Conservation (phyloP, 495 filamentous ascomycete species). For the Hypoxylon fuscum region DNA sequence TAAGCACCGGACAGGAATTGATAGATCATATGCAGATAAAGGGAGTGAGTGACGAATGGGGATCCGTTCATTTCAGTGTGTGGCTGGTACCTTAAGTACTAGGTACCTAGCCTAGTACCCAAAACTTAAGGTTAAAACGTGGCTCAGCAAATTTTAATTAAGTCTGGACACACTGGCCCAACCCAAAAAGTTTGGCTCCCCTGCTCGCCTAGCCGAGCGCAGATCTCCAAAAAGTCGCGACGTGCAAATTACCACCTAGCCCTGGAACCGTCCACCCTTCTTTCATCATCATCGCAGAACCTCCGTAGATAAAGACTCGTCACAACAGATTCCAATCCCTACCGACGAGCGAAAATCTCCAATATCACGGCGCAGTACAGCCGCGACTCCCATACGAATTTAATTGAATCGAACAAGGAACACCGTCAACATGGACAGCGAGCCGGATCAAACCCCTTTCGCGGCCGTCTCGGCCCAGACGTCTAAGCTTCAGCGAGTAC, state of each 20-base stretch:
- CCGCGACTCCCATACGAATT: slow-evolving; percentile 38
- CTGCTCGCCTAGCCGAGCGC: slow-evolving; percentile 25
- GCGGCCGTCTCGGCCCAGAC: slow-evolving; percentile 86
- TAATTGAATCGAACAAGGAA: background rate
- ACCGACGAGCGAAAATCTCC: background rate
- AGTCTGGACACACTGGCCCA: slow-evolving; percentile 23
- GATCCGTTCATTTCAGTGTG: background rate
- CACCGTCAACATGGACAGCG: slow-evolving; percentile 71
- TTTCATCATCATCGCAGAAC: slow-evolving; percentile 10
- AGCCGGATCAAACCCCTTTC: slow-evolving; percentile 85
- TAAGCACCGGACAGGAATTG: slow-evolving; percentile 19
- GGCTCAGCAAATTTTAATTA: slow-evolving; percentile 30
- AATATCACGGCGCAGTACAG: slow-evolving; percentile 1
- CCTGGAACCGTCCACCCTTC: slow-evolving; percentile 10
- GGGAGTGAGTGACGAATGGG: background rate
- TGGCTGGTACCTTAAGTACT: background rate
- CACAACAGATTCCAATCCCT: slow-evolving; percentile 31
- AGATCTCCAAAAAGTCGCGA: slow-evolving; percentile 40
- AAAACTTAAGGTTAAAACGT: slow-evolving; percentile 12
- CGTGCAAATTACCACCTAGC: slow-evolving; percentile 27
- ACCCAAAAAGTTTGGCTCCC: slow-evolving; percentile 18
- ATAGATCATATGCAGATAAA: background rate
- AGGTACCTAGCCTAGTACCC: slow-evolving; percentile 7
- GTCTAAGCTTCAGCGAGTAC: slow-evolving; percentile 60
- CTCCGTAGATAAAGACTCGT: no score